These are phyloP conservation scores for Limnanthes douglasii DNA, from an alignment of 345 rosid species.

Conservation along the genomic window DNA sequence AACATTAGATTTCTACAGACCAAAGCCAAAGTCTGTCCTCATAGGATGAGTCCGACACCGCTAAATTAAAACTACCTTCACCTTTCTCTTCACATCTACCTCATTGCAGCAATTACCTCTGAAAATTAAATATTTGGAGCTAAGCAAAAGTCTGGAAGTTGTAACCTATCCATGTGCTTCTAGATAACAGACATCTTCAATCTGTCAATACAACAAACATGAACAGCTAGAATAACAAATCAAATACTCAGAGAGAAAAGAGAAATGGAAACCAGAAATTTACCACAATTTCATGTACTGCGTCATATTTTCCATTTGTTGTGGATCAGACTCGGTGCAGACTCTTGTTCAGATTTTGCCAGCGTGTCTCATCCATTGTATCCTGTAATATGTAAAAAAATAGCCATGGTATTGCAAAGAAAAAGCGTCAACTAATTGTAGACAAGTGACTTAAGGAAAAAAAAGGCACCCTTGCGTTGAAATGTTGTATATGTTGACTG, in stretches of 20 bases:
- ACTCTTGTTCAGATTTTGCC: slow-evolving; percentile 65
- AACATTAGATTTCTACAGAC: too few relatives aligned
- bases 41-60: too few relatives aligned
- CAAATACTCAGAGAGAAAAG: too few relatives aligned
- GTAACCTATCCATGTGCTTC: too few relatives aligned
- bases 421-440: slow-evolving; percentile 7
- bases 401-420: slow-evolving; percentile 4
- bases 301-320: slow-evolving; percentile 88
- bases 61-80: too few relatives aligned
- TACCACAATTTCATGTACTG: slow-evolving; percentile 65
- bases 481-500: slow-evolving; percentile 80
- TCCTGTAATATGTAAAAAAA: slow-evolving; percentile 38
- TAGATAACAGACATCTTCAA: slow-evolving; percentile 46
- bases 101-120: too few relatives aligned
- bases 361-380: slow-evolving; percentile 61
- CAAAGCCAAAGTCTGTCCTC: too few relatives aligned
- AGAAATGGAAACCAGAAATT: slow-evolving; percentile 4
- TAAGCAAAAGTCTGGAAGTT: too few relatives aligned
- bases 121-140: too few relatives aligned
- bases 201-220: slow-evolving; percentile 26
- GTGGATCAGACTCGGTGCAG: slow-evolving; percentile 70
- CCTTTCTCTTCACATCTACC: too few relatives aligned
- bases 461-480: slow-evolving; percentile 59
- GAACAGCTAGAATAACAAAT: too few relatives aligned
- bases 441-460: slow-evolving; percentile 7